A percentile compares a stretch with the other conserved stretches of the same genome.
Evolutionary conservation across 441 rosid species (phyloP).

Genomic region (Gossypium lobatum): DNA sequence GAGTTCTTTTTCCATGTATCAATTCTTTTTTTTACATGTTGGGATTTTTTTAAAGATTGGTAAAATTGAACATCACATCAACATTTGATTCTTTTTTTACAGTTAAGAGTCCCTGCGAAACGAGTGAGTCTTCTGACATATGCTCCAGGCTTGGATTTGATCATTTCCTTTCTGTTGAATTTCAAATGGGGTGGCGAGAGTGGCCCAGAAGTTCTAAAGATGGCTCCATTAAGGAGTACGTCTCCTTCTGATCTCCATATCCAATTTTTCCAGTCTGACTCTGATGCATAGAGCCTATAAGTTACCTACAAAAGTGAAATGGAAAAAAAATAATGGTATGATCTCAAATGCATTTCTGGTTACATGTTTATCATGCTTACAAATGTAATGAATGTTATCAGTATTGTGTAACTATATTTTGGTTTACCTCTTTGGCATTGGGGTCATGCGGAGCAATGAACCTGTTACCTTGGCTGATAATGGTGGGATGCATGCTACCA

Average conservation of each 20-base stretch:
- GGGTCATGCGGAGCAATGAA: slow-evolving; percentile 52
- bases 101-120: slow-evolving; percentile 43
- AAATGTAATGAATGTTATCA: too few relatives aligned
- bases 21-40: neutral
- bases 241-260: slow-evolving; percentile 21
- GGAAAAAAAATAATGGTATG: neutral
- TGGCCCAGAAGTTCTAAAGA: slow-evolving; percentile 29
- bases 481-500: too few relatives aligned
- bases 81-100: slow-evolving; percentile 16
- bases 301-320: slow-evolving; percentile 24
- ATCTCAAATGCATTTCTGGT: neutral
- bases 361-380: neutral
- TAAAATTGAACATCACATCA: neutral
- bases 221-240: slow-evolving; percentile 42
- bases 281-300: neutral
- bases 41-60: neutral
- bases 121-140: slow-evolving; percentile 33
- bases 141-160: slow-evolving; percentile 37
- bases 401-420: too few relatives aligned
- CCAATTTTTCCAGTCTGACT: too few relatives aligned
- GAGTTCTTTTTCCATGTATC: neutral
- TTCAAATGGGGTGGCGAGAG: neutral
- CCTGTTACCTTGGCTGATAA: too few relatives aligned
- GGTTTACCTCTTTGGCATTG: slow-evolving; percentile 21
- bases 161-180: slow-evolving; percentile 25